phyloP scores from a whole-genome alignment of 768 basidiomycete genomes.

The Lentinula detonsa region DNA sequence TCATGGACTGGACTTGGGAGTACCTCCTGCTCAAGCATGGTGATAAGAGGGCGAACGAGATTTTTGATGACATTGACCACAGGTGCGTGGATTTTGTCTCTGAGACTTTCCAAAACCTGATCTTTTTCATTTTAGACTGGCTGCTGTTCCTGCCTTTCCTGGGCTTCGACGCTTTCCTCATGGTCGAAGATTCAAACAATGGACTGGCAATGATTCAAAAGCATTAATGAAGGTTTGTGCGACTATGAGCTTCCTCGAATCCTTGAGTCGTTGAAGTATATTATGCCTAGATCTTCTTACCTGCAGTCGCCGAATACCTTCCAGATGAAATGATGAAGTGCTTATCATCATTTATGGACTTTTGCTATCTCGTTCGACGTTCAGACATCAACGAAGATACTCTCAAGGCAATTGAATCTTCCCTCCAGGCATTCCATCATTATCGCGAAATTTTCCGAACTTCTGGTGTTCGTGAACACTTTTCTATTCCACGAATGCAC shows the following conservation, averaged over 20 bases:
- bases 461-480: slow-evolving; percentile 1
- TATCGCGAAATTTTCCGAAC: slow-evolving; percentile 9
- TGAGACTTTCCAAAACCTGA: too few relatives aligned
- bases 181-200: slow-evolving; percentile 13
- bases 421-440: slow-evolving; percentile 10
- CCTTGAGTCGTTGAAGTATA: too few relatives aligned
- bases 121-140: slow-evolving; percentile 8
- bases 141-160: slow-evolving; percentile 8
- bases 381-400: slow-evolving; percentile 4
- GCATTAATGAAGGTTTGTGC: slow-evolving; percentile 13
- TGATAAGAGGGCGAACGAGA: slow-evolving; percentile 12
- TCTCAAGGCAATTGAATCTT: not conserved
- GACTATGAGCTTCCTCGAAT: too few relatives aligned
- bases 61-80: slow-evolving; percentile 18
- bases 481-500: slow-evolving; percentile 15
- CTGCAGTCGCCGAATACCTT: slow-evolving; percentile 17
- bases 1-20: slow-evolving; percentile 27
- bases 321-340: slow-evolving; percentile 13
- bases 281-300: slow-evolving; percentile 14
- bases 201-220: slow-evolving; percentile 16
- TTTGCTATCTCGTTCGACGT: slow-evolving; percentile 18
- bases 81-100: too few relatives aligned
- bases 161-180: slow-evolving; percentile 12
- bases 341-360: slow-evolving; percentile 17
- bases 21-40: slow-evolving; percentile 20